Conservation (phyloP, 495 filamentous ascomycete species). For the Aspergillus taichungensis region DNA sequence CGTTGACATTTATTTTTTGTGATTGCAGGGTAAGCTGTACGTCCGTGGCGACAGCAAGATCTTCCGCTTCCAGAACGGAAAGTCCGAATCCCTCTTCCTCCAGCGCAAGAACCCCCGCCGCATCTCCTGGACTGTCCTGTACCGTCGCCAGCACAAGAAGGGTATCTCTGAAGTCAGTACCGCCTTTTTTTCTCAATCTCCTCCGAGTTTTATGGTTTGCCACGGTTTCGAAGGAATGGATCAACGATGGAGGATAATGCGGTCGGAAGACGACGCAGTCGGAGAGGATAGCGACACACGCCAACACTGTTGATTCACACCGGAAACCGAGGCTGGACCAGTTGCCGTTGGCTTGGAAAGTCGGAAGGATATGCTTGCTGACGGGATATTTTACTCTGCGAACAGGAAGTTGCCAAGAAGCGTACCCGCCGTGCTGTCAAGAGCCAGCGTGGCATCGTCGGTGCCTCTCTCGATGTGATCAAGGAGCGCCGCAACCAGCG, state of each 20-base stretch:
- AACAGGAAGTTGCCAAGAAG: constrained; percentile 98
- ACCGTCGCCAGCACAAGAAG: constrained; percentile 98
- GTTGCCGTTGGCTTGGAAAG: not conserved
- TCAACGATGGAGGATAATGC: constrained; percentile 3
- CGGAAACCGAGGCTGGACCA: too few species aligned
- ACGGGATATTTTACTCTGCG: constrained; percentile 23
- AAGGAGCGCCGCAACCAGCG: constrained; percentile 94
- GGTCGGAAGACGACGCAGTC: not conserved
- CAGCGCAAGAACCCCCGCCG: constrained; percentile 99
- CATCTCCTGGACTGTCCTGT: constrained; percentile 97
- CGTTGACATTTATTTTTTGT: constrained; percentile 25
- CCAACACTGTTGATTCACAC: not conserved
- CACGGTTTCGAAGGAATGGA: not conserved
- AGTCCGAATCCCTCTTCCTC: constrained; percentile 98
- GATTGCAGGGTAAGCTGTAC: constrained; percentile 87
- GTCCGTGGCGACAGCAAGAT: constrained; percentile 99
- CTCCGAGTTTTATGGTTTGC: constrained; percentile 7
- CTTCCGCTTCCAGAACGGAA: constrained; percentile 99
- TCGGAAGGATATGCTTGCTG: constrained; percentile 20
- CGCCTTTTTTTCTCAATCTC: constrained; percentile 14
- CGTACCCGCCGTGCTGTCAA: constrained; percentile 97
- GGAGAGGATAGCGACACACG: not conserved
- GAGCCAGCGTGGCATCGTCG: constrained; percentile 96
- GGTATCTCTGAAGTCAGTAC: constrained; percentile 96
- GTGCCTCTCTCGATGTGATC: constrained; percentile 97